Evolutionary conservation across 2,329 filamentous ascomycete species (phyloP), one percentile per base, ranked within the genome.

Genomic region (Sphaerulina populicola): DNA sequence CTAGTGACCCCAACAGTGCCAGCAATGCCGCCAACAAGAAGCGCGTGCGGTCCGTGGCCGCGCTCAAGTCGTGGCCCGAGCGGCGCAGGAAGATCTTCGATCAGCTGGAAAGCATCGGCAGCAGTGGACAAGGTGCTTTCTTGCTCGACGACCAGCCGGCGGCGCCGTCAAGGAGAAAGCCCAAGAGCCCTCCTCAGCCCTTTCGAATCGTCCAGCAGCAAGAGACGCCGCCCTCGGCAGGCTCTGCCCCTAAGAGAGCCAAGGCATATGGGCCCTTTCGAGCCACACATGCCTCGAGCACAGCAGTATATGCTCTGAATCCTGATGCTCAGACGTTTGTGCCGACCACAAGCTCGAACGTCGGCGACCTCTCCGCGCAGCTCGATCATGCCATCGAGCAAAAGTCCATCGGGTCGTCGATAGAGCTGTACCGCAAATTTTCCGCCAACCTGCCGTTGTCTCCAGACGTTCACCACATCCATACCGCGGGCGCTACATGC

Each of bases 51-150:
- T 60, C 57, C 1, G 58, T 60, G 10, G 63, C 63, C 4, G 63
- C 63, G 1, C 51, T 63, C 38, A 60, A 59, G 42, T 64, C 56
- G 40, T 64, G 56, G 62, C 62, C 59, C 23, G 60, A 60, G 49
- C 53, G 60, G 12, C 52, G 62, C 10, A 61, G 59, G 52, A 59
- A 59, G 44, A 60, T 59, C 38, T 62, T 61, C 15, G 57, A 60
- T 30, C 57, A 61, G 50, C 49, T 59, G 14, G 57, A 60, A 37
- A 45, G 42, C 21, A 45, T 39, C 21, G 45, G 49, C 29, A 53
- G 53, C 15, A 56, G 47, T 33, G 57, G 57, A 11, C 57, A 56
- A 23, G 52, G 56, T 39, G 57, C 57, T 37, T 60, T 60, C 38
- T 40, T 60, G 11, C 45, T 59, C 27, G 39, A 49, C 18, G 54